Evolutionary conservation across 2,329 filamentous ascomycete species (phyloP).

Genomic region (Sclerotinia borealis): DNA sequence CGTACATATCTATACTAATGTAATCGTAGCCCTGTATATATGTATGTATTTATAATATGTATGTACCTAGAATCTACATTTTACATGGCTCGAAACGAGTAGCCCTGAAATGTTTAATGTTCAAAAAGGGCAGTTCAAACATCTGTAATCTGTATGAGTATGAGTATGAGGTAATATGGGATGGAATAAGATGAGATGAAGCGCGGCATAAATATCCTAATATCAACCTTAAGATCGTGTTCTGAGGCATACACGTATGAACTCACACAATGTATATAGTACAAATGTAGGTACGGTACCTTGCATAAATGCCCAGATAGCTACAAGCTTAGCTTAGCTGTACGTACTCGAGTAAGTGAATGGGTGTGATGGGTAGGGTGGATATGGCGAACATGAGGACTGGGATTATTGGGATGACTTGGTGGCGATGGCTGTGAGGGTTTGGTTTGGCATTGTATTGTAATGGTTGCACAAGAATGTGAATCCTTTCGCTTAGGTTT

Average conservation of each 20-base stretch:
- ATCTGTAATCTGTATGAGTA: neutral
- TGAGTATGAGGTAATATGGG: neutral
- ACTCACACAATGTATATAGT: too few relatives aligned
- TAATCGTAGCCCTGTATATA: neutral
- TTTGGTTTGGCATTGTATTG: too few relatives aligned
- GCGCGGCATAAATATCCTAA: neutral
- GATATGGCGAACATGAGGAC: neutral
- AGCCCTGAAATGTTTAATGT: neutral
- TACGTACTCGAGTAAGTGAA: too few relatives aligned
- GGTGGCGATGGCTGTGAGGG: neutral
- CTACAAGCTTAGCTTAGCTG: too few relatives aligned
- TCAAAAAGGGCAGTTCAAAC: too few relatives aligned
- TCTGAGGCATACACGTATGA: neutral
- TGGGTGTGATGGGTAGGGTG: neutral
- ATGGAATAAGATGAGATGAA: neutral
- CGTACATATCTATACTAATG: neutral
- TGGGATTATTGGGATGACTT: neutral
- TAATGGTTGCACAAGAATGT: neutral
- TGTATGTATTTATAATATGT: neutral
- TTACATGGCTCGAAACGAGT: neutral
- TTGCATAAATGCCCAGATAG: neutral
- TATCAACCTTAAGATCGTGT: neutral
- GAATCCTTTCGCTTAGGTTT: constrained; percentile 3
- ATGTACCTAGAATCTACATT: neutral
- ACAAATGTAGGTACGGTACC: neutral